A percentile compares a stretch with the other conserved stretches of the same genome.
Evolutionary conservation across 2,329 filamentous ascomycete species (phyloP).

Genomic region (Paraphoma sp.): DNA sequence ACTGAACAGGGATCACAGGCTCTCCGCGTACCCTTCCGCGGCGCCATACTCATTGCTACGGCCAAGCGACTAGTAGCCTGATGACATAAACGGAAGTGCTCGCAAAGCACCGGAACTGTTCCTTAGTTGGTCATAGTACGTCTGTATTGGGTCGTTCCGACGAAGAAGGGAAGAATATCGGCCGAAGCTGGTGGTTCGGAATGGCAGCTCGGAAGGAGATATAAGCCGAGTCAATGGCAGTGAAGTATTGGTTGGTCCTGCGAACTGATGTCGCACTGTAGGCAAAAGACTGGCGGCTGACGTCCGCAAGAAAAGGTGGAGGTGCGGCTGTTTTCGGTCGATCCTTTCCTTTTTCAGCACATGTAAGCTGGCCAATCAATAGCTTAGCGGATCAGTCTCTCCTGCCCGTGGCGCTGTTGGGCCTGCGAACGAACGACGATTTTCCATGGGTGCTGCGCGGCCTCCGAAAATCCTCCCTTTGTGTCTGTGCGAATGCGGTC

Average conservation of each 20-base stretch:
- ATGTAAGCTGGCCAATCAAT: constrained; percentile 14
- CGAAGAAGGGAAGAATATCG: constrained; percentile 7
- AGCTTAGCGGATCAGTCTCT: not conserved
- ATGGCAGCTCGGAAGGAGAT: constrained; percentile 15
- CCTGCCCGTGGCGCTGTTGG: constrained; percentile 4
- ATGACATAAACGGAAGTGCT: constrained; percentile 16
- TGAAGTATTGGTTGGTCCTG: constrained; percentile 7
- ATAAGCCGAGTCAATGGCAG: constrained; percentile 7
- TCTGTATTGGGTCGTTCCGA: constrained; percentile 8
- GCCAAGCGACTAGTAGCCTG: constrained; percentile 20
- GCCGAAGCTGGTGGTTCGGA: constrained; percentile 11
- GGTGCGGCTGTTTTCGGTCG: constrained; percentile 34
- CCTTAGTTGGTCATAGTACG: constrained; percentile 31
- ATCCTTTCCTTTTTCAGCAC: constrained; percentile 22
- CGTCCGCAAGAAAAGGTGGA: constrained; percentile 33
- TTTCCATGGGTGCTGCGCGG: not conserved
- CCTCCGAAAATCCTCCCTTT: not conserved
- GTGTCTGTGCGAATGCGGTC: not conserved
- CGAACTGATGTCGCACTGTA: constrained; percentile 16
- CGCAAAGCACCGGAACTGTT: constrained; percentile 22
- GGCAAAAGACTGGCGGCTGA: constrained; percentile 28
- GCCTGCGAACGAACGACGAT: not conserved
- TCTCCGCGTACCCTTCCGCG: constrained; percentile 44
- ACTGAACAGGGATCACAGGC: constrained; percentile 47
- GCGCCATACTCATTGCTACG: constrained; percentile 33